Evolutionary conservation across 2,329 filamentous ascomycete genomes (phyloP), one percentile per base, ranked within the genome.

Genomic region (Paraphoma chrysanthemicola): DNA sequence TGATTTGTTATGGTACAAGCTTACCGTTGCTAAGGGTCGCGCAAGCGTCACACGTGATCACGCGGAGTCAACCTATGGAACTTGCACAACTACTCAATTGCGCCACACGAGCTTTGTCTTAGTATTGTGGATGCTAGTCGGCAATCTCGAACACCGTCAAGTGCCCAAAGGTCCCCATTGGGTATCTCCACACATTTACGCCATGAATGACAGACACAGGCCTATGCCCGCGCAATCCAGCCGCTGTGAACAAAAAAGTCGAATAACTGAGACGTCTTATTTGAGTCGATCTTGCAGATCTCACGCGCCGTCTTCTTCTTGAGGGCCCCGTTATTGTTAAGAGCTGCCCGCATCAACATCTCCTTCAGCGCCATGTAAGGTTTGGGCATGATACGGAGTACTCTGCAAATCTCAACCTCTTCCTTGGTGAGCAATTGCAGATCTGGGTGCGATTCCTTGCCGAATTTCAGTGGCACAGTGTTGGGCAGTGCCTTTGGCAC

Each of bases 331-430:
- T 95, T 94, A 56, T 89, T 88, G 78, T 94, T 95, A 74, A 97
- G 86, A 0, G 94, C 92, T 74, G 98, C 94, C 68, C 92, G 91
- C 50, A 98, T 78, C n/a, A 98, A 83, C 59, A 91, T 88, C 75
- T 97, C 93, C 78, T 99, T 99, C 77, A 98, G 92, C 71, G 92
- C 92, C 5, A 97, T 79, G 75, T 97, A 99, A 1, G 95, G 92
- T 80, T 99, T 99, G 0, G 95, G 95, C 76, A 95, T 90, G 50
- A 99, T 80, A 42, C 93, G 87, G 12, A 96, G 85, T 41, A 90
- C 85, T 66, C 91, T 91, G 79, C 95, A 99, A 0, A 99, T 81
- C 69, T 96, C 92, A 4, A 87, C 82, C 76, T 99, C 95, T 63
- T 96, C 92, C 0, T 88, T 84, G 0, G 90, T 92, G 43, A 99